Evolutionary conservation across 2,329 filamentous ascomycete species (phyloP).

Genomic region (Pestalotiopsis sp.): DNA sequence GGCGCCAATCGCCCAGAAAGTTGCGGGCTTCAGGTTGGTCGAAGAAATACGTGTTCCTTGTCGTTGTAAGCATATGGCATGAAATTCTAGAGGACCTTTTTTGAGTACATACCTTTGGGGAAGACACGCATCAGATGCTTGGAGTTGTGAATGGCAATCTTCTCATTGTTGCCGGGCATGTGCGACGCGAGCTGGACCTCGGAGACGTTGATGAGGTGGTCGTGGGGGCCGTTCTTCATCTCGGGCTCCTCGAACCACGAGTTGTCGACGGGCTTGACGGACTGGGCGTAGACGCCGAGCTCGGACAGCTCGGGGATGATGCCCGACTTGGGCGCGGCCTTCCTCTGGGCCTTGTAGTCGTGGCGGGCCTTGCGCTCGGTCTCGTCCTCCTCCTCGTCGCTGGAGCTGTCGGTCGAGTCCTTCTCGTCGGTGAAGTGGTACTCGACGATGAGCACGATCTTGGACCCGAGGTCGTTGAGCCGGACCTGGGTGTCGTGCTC

Average conservation of each 20-base stretch:
- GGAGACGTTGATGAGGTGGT: slow-evolving; percentile 61
- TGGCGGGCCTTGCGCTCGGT: slow-evolving; percentile 49
- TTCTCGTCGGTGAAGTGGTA: slow-evolving; percentile 61
- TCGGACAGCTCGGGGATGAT: slow-evolving; percentile 69
- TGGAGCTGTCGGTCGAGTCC: slow-evolving; percentile 35
- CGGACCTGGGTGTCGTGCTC: slow-evolving; percentile 56
- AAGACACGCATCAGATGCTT: slow-evolving; percentile 71
- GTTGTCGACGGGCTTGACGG: slow-evolving; percentile 67
- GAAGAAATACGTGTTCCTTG: slow-evolving; percentile 65
- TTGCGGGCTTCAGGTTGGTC: slow-evolving; percentile 63
- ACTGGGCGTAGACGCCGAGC: slow-evolving; percentile 71
- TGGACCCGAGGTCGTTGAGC: slow-evolving; percentile 61
- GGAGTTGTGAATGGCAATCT: slow-evolving; percentile 64
- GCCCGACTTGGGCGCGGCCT: slow-evolving; percentile 44
- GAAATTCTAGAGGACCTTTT: background rate
- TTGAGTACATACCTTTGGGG: slow-evolving; percentile 53
- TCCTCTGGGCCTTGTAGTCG: slow-evolving; percentile 58
- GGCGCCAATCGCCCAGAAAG: slow-evolving; percentile 69
- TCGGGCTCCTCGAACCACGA: slow-evolving; percentile 62
- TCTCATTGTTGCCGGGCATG: slow-evolving; percentile 47
- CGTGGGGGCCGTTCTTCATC: slow-evolving; percentile 33
- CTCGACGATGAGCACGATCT: slow-evolving; percentile 70
- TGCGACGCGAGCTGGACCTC: slow-evolving; percentile 60
- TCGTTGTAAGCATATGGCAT: background rate
- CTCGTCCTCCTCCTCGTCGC: slow-evolving; percentile 32